Evolutionary conservation across 306 rosid species (phyloP).

Genomic region (Arachis hypogaea): DNA sequence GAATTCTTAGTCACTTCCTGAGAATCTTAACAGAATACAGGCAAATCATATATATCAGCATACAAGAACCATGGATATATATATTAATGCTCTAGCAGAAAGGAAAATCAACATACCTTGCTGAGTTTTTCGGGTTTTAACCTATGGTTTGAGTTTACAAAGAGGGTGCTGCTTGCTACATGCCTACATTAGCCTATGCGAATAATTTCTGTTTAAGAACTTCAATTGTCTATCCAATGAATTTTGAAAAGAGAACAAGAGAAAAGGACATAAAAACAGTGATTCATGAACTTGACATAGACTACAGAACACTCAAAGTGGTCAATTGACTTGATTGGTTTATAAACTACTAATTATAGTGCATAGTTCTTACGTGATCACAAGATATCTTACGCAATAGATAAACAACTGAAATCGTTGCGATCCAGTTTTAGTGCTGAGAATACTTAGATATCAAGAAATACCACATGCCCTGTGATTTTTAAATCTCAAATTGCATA

Average conservation of each 20-base stretch:
- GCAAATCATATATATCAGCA: conserved; percentile 25
- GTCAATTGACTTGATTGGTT: conserved; percentile 34
- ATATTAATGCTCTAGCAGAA: conserved; percentile 11
- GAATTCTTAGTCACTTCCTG: no score
- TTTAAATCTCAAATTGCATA: neutral
- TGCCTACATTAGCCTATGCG: neutral
- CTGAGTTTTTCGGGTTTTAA: neutral
- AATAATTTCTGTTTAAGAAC: conserved; percentile 17
- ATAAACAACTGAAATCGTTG: conserved; percentile 10
- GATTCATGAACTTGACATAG: conserved; percentile 32
- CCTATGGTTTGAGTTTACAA: neutral
- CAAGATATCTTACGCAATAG: conserved; percentile 11
- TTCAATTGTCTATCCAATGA: conserved; percentile 13
- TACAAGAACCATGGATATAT: conserved; percentile 1
- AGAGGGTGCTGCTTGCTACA: conserved; percentile 9
- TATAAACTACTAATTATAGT: conserved; percentile 33
- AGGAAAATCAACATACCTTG: neutral
- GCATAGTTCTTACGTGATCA: conserved; percentile 38
- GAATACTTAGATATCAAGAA: conserved; percentile 38
- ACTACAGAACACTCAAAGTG: conserved; percentile 36
- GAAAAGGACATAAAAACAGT: neutral
- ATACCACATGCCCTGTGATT: conserved; percentile 25
- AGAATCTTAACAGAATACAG: neutral
- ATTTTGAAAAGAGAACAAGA: neutral
- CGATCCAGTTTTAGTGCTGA: conserved; percentile 47